These are phyloP conservation scores for Cutaneotrichosporon sp. DNA, from an alignment of 1,284 basidiomycete species.

Conservation along the genomic window DNA sequence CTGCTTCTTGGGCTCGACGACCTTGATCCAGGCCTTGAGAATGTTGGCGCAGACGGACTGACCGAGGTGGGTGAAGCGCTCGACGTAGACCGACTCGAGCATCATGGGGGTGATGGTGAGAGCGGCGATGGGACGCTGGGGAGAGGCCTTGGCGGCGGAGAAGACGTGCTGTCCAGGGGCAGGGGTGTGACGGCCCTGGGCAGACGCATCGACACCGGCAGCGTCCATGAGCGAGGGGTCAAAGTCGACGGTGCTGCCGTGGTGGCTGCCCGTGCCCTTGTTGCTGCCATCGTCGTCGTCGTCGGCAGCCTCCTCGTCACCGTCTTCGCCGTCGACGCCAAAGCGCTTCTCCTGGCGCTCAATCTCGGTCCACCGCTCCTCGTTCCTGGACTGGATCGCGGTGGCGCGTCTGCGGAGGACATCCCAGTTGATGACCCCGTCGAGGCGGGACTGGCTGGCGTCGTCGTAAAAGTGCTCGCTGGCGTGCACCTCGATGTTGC, in stretches of 20 bases:
- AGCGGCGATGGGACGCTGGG: conserved; percentile 34
- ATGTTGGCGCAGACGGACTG: conserved; percentile 59
- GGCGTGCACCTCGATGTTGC: conserved; percentile 59
- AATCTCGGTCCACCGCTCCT: conserved; percentile 33
- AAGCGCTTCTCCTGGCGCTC: conserved; percentile 43
- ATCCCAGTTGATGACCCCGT: conserved; percentile 41
- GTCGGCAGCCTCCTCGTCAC: conserved; percentile 34
- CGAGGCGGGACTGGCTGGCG: conserved; percentile 34
- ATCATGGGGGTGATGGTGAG: conserved; percentile 38
- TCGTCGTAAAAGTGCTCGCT: conserved; percentile 49
- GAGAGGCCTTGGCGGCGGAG: conserved; percentile 28
- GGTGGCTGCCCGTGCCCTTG: conserved; percentile 32
- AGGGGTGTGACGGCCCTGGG: conserved; percentile 9
- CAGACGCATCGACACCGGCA: conserved; percentile 20
- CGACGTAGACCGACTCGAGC: conserved; percentile 47
- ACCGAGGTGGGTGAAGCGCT: conserved; percentile 53
- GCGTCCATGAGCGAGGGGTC: conserved; percentile 21
- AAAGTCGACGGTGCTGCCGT: conserved; percentile 29
- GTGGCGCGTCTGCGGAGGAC: conserved; percentile 20
- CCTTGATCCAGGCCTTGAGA: conserved; percentile 59
- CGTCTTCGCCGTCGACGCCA: conserved; percentile 37
- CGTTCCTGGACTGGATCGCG: conserved; percentile 22
- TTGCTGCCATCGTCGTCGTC: conserved; percentile 31
- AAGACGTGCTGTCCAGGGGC: conserved; percentile 28
- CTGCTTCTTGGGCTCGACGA: conserved; percentile 61